Conservation (phyloP, 257 asterid genomes). For the Nicotiana undulata region DNA sequence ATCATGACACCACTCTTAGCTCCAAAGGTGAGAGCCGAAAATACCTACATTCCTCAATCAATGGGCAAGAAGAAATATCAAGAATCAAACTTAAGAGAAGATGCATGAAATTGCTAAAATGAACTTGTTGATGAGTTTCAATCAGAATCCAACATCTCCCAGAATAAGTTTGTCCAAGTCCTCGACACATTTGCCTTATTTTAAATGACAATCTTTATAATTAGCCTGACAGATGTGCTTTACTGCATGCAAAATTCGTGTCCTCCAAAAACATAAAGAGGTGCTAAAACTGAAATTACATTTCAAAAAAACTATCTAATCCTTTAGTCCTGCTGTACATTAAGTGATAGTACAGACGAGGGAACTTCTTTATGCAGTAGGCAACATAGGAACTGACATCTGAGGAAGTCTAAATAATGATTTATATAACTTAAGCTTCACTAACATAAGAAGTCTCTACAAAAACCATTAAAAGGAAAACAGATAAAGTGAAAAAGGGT, state of each 20-base stretch:
- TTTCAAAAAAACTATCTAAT: neutral
- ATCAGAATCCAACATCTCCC: neutral
- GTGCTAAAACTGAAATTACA: neutral
- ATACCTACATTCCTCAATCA: neutral
- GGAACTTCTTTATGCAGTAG: neutral
- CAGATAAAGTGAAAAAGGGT: constrained; percentile 10
- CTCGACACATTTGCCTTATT: neutral
- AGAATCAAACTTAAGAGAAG: neutral
- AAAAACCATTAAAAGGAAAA: neutral
- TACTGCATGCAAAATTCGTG: neutral
- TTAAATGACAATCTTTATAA: neutral
- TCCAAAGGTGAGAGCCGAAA: neutral
- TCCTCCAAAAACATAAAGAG: neutral
- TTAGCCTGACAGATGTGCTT: neutral
- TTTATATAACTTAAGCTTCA: neutral
- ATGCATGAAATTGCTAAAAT: neutral
- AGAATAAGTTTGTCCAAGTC: neutral
- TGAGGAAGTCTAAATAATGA: neutral
- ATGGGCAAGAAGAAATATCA: neutral
- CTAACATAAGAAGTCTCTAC: neutral
- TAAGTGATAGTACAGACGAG: neutral
- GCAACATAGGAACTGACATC: neutral
- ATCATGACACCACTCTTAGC: neutral
- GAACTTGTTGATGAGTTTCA: neutral
- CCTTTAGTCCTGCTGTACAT: neutral